A percentile compares a stretch with the other conserved stretches of the same genome.
Evolutionary conservation across 1,284 basidiomycete species (phyloP).

Genomic region (Irpex rosettiformis): DNA sequence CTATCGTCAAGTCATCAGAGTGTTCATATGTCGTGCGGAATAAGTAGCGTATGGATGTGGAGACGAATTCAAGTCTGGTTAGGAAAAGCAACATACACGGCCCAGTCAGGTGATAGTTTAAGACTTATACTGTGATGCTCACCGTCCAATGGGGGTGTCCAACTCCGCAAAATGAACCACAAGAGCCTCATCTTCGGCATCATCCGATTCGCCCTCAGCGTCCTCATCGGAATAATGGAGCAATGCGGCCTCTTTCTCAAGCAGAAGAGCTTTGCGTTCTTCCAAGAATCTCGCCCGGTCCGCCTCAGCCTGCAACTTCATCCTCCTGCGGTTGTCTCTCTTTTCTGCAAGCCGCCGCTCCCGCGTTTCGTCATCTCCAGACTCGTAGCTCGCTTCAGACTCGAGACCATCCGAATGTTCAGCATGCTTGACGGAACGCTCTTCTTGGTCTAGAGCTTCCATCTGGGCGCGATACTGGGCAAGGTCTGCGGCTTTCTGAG

Average conservation of each 20-base stretch:
- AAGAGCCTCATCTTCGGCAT: slow-evolving; percentile 19
- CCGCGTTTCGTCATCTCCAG: slow-evolving; percentile 16
- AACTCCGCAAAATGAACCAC: slow-evolving; percentile 45
- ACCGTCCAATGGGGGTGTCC: slow-evolving; percentile 55
- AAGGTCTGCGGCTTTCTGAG: slow-evolving; percentile 28
- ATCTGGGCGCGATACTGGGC: slow-evolving; percentile 30
- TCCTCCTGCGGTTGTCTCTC: neutral
- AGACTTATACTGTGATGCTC: slow-evolving; percentile 22
- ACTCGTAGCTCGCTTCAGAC: slow-evolving; percentile 24
- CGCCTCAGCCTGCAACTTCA: slow-evolving; percentile 13
- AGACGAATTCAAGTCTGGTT: slow-evolving; percentile 53
- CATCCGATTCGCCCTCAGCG: slow-evolving; percentile 22
- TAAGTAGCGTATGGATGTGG: slow-evolving; percentile 54
- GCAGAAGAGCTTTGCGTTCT: slow-evolving; percentile 11
- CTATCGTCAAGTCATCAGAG: slow-evolving; percentile 63
- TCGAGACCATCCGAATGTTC: slow-evolving; percentile 23
- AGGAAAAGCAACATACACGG: slow-evolving; percentile 1
- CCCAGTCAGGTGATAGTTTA: slow-evolving; percentile 1
- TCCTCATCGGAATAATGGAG: slow-evolving; percentile 22
- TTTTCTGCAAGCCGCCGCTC: slow-evolving; percentile 10
- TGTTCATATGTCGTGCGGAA: slow-evolving; percentile 61
- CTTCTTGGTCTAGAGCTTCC: slow-evolving; percentile 18
- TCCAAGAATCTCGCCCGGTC: slow-evolving; percentile 21
- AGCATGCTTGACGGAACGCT: slow-evolving; percentile 11
- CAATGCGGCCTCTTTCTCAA: slow-evolving; percentile 13